phyloP scores from a whole-genome alignment of 495 filamentous ascomycete species.

The Penicillium cataractarum region DNA sequence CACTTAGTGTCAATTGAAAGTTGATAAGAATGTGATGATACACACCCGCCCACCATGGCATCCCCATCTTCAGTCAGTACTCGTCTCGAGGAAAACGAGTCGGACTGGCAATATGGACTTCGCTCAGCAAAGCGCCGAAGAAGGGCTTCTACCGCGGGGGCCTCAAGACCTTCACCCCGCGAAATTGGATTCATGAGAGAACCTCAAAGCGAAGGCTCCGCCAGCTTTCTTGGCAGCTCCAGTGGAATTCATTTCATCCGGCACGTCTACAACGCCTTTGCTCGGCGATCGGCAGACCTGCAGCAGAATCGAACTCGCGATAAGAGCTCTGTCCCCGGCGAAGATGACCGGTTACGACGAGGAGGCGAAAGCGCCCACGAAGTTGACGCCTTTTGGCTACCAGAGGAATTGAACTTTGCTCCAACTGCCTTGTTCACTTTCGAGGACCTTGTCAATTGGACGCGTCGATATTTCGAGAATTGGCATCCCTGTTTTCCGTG shows the following conservation, averaged over 20 bases:
- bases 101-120: slow-evolving; percentile 25
- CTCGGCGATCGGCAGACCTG: slow-evolving; percentile 41
- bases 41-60: slow-evolving; percentile 13
- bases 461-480: slow-evolving; percentile 47
- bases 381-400: slow-evolving; percentile 33
- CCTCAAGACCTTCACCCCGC: slow-evolving; percentile 32
- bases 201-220: slow-evolving; percentile 36
- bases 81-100: slow-evolving; percentile 21
- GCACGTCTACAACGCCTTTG: slow-evolving; percentile 49
- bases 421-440: slow-evolving; percentile 26
- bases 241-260: slow-evolving; percentile 56
- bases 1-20: background rate
- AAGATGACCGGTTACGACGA: slow-evolving; percentile 47
- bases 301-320: slow-evolving; percentile 33
- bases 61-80: slow-evolving; percentile 25
- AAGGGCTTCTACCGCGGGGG: slow-evolving; percentile 27
- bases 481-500: slow-evolving; percentile 56
- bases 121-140: slow-evolving; percentile 36
- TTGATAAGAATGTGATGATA: background rate
- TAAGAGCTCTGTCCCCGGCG: slow-evolving; percentile 46
- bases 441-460: slow-evolving; percentile 43
- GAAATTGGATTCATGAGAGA: slow-evolving; percentile 48
- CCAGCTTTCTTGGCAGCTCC: slow-evolving; percentile 51
- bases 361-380: slow-evolving; percentile 13
- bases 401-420: slow-evolving; percentile 30